Evolutionary conservation across 169 alveolate genomes (phyloP).

Genomic region (Plasmodium adleri): DNA sequence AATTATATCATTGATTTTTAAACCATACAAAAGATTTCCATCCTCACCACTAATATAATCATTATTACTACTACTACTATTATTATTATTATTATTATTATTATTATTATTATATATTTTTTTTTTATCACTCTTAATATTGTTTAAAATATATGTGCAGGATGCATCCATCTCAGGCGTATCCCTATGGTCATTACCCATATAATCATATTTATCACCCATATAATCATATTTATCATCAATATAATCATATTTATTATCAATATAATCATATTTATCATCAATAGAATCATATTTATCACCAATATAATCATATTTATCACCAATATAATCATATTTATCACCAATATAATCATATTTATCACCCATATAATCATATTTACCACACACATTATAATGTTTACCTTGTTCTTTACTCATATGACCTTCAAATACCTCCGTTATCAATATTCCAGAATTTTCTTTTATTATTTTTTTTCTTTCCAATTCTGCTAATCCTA

Average conservation of each 20-base stretch:
- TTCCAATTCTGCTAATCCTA: constrained; percentile 78
- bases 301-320: neutral
- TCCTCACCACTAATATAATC: constrained; percentile 4
- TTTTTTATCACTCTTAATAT: constrained; percentile 64
- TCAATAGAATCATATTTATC: no score
- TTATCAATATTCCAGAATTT: constrained; percentile 31
- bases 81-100: neutral
- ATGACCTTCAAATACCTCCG: constrained; percentile 41
- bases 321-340: neutral
- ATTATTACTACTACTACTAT: no score
- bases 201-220: no score
- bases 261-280: no score
- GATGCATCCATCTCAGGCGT: constrained; percentile 31
- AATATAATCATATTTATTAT: no score
- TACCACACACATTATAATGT: no score
- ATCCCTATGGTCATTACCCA: no score
- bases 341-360: no score
- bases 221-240: no score
- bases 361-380: no score
- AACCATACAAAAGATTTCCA: constrained; percentile 21
- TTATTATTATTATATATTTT: neutral
- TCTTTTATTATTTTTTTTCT: constrained; percentile 76
- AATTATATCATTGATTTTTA: constrained; percentile 81
- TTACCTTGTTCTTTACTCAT: neutral
- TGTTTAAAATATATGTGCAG: constrained; percentile 79